Conservation (phyloP, 257 asterid species). For the Eucommia ulmoides region DNA sequence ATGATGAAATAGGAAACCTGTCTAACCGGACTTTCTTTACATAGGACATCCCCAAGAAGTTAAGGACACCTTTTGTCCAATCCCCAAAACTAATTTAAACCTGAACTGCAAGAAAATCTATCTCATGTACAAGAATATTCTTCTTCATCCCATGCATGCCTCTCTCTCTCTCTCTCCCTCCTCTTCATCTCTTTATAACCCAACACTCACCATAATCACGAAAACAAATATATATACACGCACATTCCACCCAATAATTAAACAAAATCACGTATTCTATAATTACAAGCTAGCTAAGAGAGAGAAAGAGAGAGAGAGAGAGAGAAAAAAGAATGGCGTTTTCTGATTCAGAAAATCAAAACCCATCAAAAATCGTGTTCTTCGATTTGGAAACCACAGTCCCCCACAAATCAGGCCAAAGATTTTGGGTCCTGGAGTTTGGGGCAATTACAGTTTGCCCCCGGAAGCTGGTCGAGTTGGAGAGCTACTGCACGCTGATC, state of each 20-base stretch:
- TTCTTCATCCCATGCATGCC: slow-evolving; percentile 22
- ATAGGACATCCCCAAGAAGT: slow-evolving; percentile 29
- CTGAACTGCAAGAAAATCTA: slow-evolving; percentile 77
- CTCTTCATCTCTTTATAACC: neutral
- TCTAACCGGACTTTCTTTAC: slow-evolving; percentile 12
- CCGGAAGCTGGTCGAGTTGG: slow-evolving; percentile 53
- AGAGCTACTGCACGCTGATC: slow-evolving; percentile 73
- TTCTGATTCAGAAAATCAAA: slow-evolving; percentile 9
- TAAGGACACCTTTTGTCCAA: slow-evolving; percentile 36
- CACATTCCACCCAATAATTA: too few relatives aligned
- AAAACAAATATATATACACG: too few relatives aligned
- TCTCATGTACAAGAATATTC: slow-evolving; percentile 41
- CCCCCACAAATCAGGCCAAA: slow-evolving; percentile 49
- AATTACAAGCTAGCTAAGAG: too few relatives aligned
- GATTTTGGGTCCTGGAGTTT: slow-evolving; percentile 59
- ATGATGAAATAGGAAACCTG: slow-evolving; percentile 4
- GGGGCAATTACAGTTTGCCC: slow-evolving; percentile 86
- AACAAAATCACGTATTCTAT: too few relatives aligned
- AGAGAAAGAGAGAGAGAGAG: too few relatives aligned
- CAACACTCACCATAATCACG: slow-evolving; percentile 2
- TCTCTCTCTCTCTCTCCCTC: slow-evolving; percentile 6
- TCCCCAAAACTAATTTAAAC: slow-evolving; percentile 29
- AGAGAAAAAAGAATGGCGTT: slow-evolving; percentile 17
- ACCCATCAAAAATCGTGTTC: slow-evolving; percentile 58
- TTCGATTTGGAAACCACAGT: slow-evolving; percentile 87